Base-by-base conservation (phyloP, 805 yeast genomes). In the Tetrapisispora taiwanensis region DNA sequence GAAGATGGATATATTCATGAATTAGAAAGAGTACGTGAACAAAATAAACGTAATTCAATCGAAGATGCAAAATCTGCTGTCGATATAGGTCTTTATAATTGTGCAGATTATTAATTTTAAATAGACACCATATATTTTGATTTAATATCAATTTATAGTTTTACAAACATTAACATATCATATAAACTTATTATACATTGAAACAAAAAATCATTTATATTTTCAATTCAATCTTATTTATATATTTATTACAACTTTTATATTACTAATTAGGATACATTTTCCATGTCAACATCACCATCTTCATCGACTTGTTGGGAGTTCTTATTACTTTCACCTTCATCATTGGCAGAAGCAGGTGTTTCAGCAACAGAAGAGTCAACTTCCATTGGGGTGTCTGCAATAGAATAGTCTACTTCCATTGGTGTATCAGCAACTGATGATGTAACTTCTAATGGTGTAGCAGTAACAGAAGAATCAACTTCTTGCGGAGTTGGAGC, bases 1-100 rank as follows among this genome's bases (percentile, higher is more conserved):
- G 95, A 87, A 63, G 82, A 84, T 56, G 76, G 76, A 39, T 89
- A 90, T 63, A 65, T 92, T 46, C 77, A 76, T 51, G 89, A 84
- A 61, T 74, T 92, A 50, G 97, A 89, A 65, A 71, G 73, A 51
- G 77, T 86, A 46, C 60, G 98, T 60, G 94, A 90, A 14, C 74
- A 74, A 56, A 87, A 87, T 63, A 84, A 79, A 58, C 59, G 72
- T 47, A 73, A 70, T 24, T 63, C 58, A n/a, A 53, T 51, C 12
- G 40, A 27, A 27, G 87, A 83, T 49, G 81, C 79, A 43, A 89
- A 89, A 63, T 86, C 96, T 14, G 95, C 87, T 48, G 75, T 70
- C 17, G 84, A 79, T 54, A 73, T 79, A 51, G 82, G 82, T 31
- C 64, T 79, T 26, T 78, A 75, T 55, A 79, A 79, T 57, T 64